Percentiles rank a stretch among this genome's conserved stretches.
phyloP scores from a whole-genome alignment of 768 basidiomycete genomes.

The Nidularia sp. region DNA sequence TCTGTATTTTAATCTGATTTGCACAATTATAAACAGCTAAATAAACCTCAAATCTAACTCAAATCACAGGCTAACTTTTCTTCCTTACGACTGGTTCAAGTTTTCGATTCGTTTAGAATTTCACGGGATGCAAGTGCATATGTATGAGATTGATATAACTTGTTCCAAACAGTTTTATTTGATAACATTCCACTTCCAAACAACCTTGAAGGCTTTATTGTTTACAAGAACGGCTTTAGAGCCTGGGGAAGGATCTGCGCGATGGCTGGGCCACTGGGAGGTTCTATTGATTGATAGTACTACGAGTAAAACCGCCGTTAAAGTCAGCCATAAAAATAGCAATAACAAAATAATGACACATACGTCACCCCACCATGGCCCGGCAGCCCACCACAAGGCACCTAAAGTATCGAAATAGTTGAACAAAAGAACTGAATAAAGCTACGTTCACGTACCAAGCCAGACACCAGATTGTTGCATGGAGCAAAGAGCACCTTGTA shows the following conservation, averaged over 20 bases:
- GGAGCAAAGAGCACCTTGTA: constrained; percentile 51
- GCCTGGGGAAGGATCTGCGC: constrained; percentile 42
- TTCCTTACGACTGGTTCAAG: too few relatives aligned
- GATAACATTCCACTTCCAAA: too few relatives aligned
- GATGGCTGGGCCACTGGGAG: constrained; percentile 51
- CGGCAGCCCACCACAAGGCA: constrained; percentile 55
- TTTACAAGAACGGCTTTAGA: constrained; percentile 17
- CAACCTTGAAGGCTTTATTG: neutral
- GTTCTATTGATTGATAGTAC: constrained; percentile 64
- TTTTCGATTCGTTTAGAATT: too few relatives aligned
- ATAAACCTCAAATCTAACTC: too few relatives aligned
- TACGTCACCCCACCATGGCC: constrained; percentile 57
- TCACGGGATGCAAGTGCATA: too few relatives aligned
- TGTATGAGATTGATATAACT: too few relatives aligned
- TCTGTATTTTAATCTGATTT: too few relatives aligned
- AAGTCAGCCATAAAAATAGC: neutral
- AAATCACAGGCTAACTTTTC: too few relatives aligned
- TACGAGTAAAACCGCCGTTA: constrained; percentile 3
- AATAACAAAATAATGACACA: constrained; percentile 16
- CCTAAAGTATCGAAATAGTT: constrained; percentile 4
- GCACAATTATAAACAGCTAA: too few relatives aligned
- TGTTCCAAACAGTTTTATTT: too few relatives aligned
- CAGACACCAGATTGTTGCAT: constrained; percentile 60
- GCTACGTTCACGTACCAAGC: constrained; percentile 33
- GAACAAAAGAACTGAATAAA: neutral